These are phyloP conservation scores for Hypoxylon sp. DNA, from an alignment of 2,329 filamentous ascomycete genomes.

Conservation along the genomic window DNA sequence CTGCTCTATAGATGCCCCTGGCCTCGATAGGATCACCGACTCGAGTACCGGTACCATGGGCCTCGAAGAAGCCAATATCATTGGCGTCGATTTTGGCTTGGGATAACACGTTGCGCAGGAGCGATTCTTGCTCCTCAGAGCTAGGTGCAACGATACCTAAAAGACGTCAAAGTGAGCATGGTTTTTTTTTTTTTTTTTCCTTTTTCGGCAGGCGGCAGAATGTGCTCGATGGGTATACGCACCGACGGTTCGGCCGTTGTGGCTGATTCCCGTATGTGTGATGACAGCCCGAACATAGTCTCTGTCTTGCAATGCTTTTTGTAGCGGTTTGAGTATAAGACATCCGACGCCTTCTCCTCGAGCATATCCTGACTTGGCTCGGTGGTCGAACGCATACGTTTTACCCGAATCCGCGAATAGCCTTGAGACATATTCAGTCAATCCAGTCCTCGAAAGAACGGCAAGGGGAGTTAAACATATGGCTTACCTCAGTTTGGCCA, in stretches of 20 bases:
- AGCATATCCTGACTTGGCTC: slow-evolving; percentile 33
- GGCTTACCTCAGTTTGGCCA: slow-evolving; percentile 31
- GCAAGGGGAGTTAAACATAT: background rate
- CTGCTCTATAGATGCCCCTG: slow-evolving; percentile 27
- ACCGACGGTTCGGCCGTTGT: slow-evolving; percentile 34
- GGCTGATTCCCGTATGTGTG: slow-evolving; percentile 32
- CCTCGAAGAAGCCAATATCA: slow-evolving; percentile 34
- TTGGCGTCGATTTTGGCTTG: slow-evolving; percentile 27
- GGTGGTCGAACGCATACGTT: slow-evolving; percentile 34
- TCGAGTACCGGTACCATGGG: slow-evolving; percentile 34
- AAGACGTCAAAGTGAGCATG: slow-evolving; percentile 4
- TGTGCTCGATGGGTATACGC: slow-evolving; percentile 2
- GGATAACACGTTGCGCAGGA: slow-evolving; percentile 27
- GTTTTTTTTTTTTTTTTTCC: no score
- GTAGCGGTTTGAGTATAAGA: slow-evolving; percentile 31
- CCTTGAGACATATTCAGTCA: slow-evolving; percentile 13
- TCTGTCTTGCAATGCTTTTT: slow-evolving; percentile 29
- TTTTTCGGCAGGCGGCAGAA: background rate
- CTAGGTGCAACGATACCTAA: slow-evolving; percentile 35
- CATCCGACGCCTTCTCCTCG: slow-evolving; percentile 34
- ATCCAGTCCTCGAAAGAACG: background rate
- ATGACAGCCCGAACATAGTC: slow-evolving; percentile 32
- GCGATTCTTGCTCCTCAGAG: slow-evolving; percentile 30
- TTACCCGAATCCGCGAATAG: slow-evolving; percentile 34
- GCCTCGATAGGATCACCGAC: slow-evolving; percentile 35